phyloP scores from a whole-genome alignment of 371 early-diverging fungal species.

The Neoconidiobolus thromboides region DNA sequence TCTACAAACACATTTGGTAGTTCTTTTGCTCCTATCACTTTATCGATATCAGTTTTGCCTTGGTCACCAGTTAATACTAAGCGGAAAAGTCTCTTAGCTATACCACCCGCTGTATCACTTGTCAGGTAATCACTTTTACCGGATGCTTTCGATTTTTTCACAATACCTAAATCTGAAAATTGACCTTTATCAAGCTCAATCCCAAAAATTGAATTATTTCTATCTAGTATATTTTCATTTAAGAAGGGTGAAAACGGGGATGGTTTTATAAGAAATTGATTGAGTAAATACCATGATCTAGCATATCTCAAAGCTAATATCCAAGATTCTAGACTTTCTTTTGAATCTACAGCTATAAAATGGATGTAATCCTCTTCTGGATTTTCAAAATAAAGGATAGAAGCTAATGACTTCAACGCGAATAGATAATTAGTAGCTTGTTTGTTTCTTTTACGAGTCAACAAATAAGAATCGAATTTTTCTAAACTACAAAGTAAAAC shows the following conservation, averaged over 20 bases:
- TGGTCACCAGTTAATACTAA: constrained; percentile 4
- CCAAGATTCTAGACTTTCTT: constrained; percentile 64
- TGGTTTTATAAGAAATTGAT: neutral
- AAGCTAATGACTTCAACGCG: constrained; percentile 63
- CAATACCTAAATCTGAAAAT: neutral
- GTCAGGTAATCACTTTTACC: neutral
- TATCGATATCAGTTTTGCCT: constrained; percentile 6
- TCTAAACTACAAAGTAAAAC: constrained; percentile 34
- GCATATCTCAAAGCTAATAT: constrained; percentile 18
- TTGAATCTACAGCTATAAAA: constrained; percentile 51
- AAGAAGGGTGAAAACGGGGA: neutral
- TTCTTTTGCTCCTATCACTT: constrained; percentile 1
- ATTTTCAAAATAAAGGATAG: constrained; percentile 53
- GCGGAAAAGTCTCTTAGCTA: neutral
- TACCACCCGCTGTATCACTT: constrained; percentile 2
- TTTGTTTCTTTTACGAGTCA: constrained; percentile 29
- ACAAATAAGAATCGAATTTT: constrained; percentile 62
- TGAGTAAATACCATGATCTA: neutral
- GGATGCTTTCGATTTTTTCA: neutral
- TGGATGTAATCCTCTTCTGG: constrained; percentile 64
- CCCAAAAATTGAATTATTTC: neutral
- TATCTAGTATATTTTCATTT: neutral
- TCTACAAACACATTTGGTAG: constrained; percentile 5
- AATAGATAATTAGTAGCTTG: constrained; percentile 65
- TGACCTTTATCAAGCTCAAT: constrained; percentile 3